A percentile compares a stretch with the other conserved stretches of the same genome.
Conservation (phyloP, 306 rosid genomes). For the Nissolia schottii region DNA sequence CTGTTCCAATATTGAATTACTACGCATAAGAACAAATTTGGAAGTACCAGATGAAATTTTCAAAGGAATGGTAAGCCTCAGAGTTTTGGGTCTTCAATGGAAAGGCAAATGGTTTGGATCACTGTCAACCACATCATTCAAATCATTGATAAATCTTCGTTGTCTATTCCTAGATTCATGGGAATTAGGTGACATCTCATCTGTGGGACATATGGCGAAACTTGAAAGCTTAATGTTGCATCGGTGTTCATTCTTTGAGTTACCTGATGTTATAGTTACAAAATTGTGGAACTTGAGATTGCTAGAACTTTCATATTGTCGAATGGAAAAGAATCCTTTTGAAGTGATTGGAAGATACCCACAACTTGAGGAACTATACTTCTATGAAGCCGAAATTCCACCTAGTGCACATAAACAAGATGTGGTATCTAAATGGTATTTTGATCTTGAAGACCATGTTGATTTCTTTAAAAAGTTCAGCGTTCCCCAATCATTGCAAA, state of each 20-base stretch:
- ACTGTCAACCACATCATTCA: not conserved
- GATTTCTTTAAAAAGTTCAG: no score
- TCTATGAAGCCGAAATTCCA: no score
- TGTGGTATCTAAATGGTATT: no score
- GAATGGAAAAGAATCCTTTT: not conserved
- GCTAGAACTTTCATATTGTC: not conserved
- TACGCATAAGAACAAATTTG: not conserved
- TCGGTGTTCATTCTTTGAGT: conserved; percentile 9
- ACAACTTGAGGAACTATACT: conserved; percentile 19
- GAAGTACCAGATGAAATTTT: not conserved
- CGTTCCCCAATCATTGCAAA: not conserved
- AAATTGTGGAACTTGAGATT: conserved; percentile 11
- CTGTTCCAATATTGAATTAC: not conserved
- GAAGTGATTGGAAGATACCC: conserved; percentile 6
- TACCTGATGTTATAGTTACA: not conserved
- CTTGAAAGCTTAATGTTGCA: not conserved
- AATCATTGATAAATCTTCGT: not conserved
- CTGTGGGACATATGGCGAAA: not conserved
- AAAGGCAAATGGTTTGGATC: not conserved
- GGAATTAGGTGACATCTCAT: not conserved
- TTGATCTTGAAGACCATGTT: not conserved
- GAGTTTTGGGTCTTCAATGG: not conserved
- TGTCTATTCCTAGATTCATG: fast-evolving
- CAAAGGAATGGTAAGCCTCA: not conserved
- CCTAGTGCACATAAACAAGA: no score